phyloP scores from a whole-genome alignment of 352 stramenopile genomes.

The Phytophthora syringae region DNA sequence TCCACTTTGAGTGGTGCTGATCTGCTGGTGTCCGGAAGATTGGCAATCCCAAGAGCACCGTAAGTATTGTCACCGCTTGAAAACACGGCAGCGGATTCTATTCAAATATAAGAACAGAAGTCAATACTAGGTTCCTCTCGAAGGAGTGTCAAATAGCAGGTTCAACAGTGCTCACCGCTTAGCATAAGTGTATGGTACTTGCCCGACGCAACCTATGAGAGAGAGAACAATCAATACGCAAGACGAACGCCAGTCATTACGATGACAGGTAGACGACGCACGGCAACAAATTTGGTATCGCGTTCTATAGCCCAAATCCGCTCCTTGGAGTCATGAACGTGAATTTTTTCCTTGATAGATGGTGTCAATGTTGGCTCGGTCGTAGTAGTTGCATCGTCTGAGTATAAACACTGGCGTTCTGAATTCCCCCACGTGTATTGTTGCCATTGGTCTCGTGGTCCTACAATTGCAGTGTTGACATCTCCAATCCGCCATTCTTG shows the following conservation, averaged over 20 bases:
- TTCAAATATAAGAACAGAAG: constrained; percentile 1
- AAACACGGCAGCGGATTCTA: constrained; percentile 76
- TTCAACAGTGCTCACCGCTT: constrained; percentile 43
- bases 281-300: constrained; percentile 71
- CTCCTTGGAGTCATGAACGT: constrained; percentile 46
- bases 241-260: not conserved
- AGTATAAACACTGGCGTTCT: constrained; percentile 55
- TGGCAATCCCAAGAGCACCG: constrained; percentile 46
- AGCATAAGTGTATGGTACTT: constrained; percentile 83
- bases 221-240: not conserved
- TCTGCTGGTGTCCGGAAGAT: constrained; percentile 3
- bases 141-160: not conserved
- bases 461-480: constrained; percentile 66
- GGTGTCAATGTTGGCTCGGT: constrained; percentile 44
- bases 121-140: not conserved
- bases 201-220: constrained; percentile 70
- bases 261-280: constrained; percentile 19
- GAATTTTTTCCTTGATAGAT: constrained; percentile 56
- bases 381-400: constrained; percentile 6
- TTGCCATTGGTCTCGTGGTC: constrained; percentile 67
- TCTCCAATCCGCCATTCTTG: constrained; percentile 83
- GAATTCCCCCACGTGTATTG: constrained; percentile 71
- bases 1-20: constrained; percentile 44
- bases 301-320: constrained; percentile 55
- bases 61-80: constrained; percentile 75